Evolutionary conservation across 805 yeast species (phyloP), one percentile per base, ranked within the genome.

Genomic region (Kurtzmaniella cleridarum): DNA sequence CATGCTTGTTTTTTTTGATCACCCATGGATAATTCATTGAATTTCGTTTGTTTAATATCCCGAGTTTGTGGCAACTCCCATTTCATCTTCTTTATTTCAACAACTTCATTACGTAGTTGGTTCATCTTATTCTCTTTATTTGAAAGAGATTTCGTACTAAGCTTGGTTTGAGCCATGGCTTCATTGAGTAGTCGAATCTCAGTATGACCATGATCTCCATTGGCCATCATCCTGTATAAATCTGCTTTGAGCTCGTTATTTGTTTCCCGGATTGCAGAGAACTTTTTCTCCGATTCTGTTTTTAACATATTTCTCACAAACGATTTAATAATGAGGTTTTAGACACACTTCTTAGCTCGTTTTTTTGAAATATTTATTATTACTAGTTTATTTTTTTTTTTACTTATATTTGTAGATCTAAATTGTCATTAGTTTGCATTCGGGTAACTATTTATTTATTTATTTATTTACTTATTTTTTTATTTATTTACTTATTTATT

Each of bases 161-260:
- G 11, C 14, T 30, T 28, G 28, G 36, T 14, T 8, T 20, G 5
- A 20, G 29, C 30, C 24, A 42, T 40, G 5, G 27, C 41, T 18
- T 37, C 41, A 15, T 32, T 38, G 13, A 45, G 32, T 28, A 40
- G 14, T 15, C 34, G 34, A 10, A 36, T 32, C 27, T 43, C 48
- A 3, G 48, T 41, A 27, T 32, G 30, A 20, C 42, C 42, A 2
- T 31, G 29, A 12, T 38, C 38, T 7, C 42, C 42, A n/a, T 40
- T 43, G 12, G 34, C 33, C 17, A 46, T 40, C 20, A 47, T 38
- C 18, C 34, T 40, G 11, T 35, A 35, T 10, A 49, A 37, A 41
- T 41, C 41, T 9, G 36, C 35, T 20, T 36, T 40, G 23, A 47
- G 32, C 15, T 30, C 33, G 11, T 35, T 16, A 33, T 47, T 48